Base-by-base conservation (phyloP, 202 grass and related monocot species). In the Musa balbisiana region DNA sequence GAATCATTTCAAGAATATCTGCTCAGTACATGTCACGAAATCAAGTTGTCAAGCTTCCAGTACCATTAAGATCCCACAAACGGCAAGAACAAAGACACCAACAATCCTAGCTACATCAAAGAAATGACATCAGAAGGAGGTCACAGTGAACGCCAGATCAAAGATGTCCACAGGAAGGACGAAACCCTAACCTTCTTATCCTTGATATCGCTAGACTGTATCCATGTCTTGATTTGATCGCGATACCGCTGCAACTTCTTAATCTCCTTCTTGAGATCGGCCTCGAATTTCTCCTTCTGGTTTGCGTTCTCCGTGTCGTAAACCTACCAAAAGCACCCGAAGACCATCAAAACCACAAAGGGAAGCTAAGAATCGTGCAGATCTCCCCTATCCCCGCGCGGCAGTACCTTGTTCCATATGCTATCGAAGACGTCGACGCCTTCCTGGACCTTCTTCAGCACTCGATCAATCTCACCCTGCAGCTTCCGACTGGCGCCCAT, bases 201-300 rank as follows among this genome's bases (percentile, higher is more conserved):
- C 89, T 99, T 99, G 82, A 99, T 99, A 80, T 99, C 96, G 78
- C 96, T 99, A 43, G 96, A 99, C 62, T 99, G 96, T 79, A 99
- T 95, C 96, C 96, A 99, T 51, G 96, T 95, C 85, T 99, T 99
- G 80, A 99, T 99, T 87, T 99, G 96, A 89, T 99, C 96, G 64
- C 96, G 83, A 74, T 99, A 99, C 25, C 91, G 88, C 87, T 99
- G 96, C 79, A 99, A 66, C 85, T 99, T 99, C 75, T 95, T 99
- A 78, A 99, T 99, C 85, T 99, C 96, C 80, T 99, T 99, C 87
- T 99, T 99, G 80, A 99, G 83, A 83, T 99, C 96, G 16, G 91
- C 96, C 83, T 99, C 96, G 72, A 99, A 99, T 72, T 99, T 99
- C 89, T 99, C 96, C 89, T 99, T 99, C 91, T 99, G 96, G 83